Evolutionary conservation across 2,329 filamentous ascomycete species (phyloP).

Genomic region (Colletotrichum australisinense): DNA sequence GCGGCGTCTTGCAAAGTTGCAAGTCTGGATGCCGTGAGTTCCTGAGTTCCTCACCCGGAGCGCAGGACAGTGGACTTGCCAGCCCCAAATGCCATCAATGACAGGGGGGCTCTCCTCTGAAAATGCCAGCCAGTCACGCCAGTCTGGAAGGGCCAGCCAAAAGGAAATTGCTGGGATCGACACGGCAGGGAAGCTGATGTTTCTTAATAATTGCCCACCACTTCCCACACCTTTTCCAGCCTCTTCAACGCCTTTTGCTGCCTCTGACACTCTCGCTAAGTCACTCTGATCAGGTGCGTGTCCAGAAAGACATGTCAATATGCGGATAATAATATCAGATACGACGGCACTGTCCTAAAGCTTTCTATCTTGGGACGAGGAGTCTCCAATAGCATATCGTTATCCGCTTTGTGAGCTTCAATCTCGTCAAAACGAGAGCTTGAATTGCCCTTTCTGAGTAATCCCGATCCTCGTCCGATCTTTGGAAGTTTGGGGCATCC

Average conservation of each 20-base stretch:
- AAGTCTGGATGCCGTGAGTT: not conserved
- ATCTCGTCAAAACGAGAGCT: no score
- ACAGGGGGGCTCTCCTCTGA: constrained; percentile 9
- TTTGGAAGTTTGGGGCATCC: no score
- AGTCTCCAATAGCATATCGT: not conserved
- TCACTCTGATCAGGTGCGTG: not conserved
- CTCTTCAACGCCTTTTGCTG: constrained; percentile 20
- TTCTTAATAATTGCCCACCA: constrained; percentile 30
- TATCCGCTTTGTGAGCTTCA: no score
- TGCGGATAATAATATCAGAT: not conserved
- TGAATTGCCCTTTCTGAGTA: no score
- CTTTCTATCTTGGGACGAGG: not conserved
- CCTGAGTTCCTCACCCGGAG: no score
- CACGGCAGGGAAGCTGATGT: constrained; percentile 27
- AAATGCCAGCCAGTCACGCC: not conserved
- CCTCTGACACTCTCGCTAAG: constrained; percentile 11
- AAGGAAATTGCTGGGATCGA: constrained; percentile 34
- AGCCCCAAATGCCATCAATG: constrained; percentile 14
- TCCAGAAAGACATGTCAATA: not conserved
- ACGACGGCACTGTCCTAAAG: not conserved
- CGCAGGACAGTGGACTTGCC: not conserved
- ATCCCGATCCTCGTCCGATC: no score
- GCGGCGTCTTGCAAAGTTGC: not conserved
- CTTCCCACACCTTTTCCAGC: constrained; percentile 17
- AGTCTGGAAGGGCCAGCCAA: not conserved